Conservation (phyloP, 2,329 filamentous ascomycete species). For the Neobulgaria alba region DNA sequence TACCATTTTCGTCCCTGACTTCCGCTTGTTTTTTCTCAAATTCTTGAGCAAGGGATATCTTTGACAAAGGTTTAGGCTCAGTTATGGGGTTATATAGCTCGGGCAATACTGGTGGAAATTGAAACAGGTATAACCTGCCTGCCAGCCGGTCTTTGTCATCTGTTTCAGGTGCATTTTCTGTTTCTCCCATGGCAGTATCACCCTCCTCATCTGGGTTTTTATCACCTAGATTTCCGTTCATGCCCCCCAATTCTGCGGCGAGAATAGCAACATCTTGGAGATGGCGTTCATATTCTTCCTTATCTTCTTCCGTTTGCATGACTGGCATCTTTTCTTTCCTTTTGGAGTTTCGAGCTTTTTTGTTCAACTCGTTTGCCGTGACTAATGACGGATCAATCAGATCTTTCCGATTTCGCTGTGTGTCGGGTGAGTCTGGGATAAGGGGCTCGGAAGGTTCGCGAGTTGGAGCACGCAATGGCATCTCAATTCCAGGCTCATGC, state of each 20-base stretch:
- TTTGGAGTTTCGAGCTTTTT: conserved; percentile 8
- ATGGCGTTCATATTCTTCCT: conserved; percentile 40
- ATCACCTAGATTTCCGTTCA: conserved; percentile 21
- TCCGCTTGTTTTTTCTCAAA: conserved; percentile 33
- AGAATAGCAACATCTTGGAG: conserved; percentile 38
- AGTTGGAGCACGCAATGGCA: neutral
- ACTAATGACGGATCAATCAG: neutral
- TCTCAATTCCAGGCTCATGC: neutral
- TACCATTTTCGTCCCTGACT: conserved; percentile 26
- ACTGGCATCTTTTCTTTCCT: conserved; percentile 29
- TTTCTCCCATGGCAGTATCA: conserved; percentile 27
- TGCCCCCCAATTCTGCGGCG: conserved; percentile 37
- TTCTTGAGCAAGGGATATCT: no score
- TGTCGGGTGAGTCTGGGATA: conserved; percentile 5
- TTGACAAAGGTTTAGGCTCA: conserved; percentile 14
- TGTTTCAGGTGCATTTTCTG: neutral
- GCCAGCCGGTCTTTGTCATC: conserved; percentile 30
- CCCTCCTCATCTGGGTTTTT: conserved; percentile 31
- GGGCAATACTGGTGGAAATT: conserved; percentile 54
- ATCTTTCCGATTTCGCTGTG: conserved; percentile 8
- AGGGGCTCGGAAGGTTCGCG: neutral
- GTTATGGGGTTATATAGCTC: conserved; percentile 34
- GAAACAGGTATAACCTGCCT: conserved; percentile 54
- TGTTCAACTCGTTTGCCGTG: neutral
- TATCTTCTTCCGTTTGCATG: conserved; percentile 44